Conservation (phyloP, 108 stramenopile genomes). For the Pseudonitzschia delicatissima region DNA sequence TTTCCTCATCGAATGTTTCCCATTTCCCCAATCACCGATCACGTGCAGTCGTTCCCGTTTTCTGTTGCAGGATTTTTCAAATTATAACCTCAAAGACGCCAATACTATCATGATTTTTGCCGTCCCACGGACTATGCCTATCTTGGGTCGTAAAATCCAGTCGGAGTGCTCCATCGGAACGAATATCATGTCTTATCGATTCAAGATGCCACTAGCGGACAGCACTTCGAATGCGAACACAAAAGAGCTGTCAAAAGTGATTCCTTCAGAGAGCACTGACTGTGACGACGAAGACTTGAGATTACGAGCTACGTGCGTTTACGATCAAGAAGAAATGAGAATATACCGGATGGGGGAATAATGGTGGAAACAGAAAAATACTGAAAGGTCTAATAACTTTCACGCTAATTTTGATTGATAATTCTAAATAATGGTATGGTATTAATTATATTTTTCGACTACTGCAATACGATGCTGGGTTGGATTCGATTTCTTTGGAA, state of each 20-base stretch:
- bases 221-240: not conserved
- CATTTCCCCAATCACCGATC: not conserved
- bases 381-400: no score
- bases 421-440: no score
- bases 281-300: not conserved
- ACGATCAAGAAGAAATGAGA: conserved; percentile 80
- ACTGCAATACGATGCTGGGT: no score
- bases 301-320: conserved; percentile 52
- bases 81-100: conserved; percentile 35
- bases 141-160: conserved; percentile 53
- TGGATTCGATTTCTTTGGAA: no score
- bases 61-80: conserved; percentile 50
- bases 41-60: conserved; percentile 24
- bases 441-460: no score
- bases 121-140: conserved; percentile 61
- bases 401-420: no score
- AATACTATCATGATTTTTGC: conserved; percentile 81
- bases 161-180: conserved; percentile 51
- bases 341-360: conserved; percentile 39
- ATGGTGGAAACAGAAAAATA: no score
- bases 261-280: not conserved
- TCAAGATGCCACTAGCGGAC: conserved; percentile 52
- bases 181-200: conserved; percentile 73
- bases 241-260: not conserved
- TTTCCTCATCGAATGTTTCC: not conserved